Base-by-base conservation (phyloP, 169 alveolate genomes). In the Cryptosporidium ubiquitum region DNA sequence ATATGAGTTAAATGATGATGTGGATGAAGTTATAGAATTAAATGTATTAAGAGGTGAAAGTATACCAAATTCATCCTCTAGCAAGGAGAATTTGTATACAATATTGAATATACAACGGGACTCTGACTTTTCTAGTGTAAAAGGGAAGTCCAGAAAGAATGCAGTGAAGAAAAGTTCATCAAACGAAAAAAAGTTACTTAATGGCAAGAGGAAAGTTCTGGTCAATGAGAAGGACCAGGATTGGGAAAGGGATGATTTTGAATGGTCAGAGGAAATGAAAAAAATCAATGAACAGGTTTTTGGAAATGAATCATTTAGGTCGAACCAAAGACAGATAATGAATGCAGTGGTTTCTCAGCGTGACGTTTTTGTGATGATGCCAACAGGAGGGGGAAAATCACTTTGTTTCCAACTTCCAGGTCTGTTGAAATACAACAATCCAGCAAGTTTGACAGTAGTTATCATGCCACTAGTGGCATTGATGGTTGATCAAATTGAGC, bases 341-440 rank as follows among this genome's bases (percentile, higher is more conserved):
- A 97, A 97, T 91, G 98, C 99, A 37, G 95, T 96, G n/a, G 85
- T 96, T 66, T 91, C 95, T 16, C 93, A 94, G 57, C 86, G 95
- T 55, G 99, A 98, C 86, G 98, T 97, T 29, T 94, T 98, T 85
- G 97, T 97, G 16, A 95, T 98, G 85, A 96, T 98, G 96, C 99
- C 99, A n/a, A 98, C 99, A 9, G 99, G 99, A n/a, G 98, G 98
- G 18, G 99, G 99, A 1, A 97, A 97, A 86, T 95, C 98, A 14
- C 94, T 97, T 37, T 96, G 99, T 79, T 97, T 93, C 91, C 99
- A 97, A 93, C 93, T 97, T 20, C 98, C 99, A 10, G 98, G 98
- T 10, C 92, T 96, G 33, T 91, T 95, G 66, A 52, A 64, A 39
- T 71, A 68, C 9, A 94, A 93, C 68, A 86, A 74, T 2, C 91